Evolutionary conservation across 306 rosid genomes (phyloP).

Genomic region (Prunus campanulata): DNA sequence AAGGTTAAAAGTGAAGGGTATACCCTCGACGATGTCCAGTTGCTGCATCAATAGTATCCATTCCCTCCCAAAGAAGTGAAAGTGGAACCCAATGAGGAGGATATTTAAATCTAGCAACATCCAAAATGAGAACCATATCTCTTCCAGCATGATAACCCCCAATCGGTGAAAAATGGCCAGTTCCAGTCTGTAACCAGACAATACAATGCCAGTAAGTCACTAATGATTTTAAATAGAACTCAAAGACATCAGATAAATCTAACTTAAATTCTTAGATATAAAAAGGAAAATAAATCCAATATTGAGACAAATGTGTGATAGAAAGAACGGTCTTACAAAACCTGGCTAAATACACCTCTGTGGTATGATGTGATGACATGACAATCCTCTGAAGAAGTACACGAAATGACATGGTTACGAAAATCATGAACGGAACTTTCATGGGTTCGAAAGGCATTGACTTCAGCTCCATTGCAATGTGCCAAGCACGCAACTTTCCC

Average conservation of each 20-base stretch:
- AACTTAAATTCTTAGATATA: not conserved
- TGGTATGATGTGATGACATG: slow-evolving; percentile 76
- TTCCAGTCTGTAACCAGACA: slow-evolving; percentile 69
- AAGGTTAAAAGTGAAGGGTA: slow-evolving; percentile 5
- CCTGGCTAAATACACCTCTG: slow-evolving; percentile 70
- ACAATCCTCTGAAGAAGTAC: slow-evolving; percentile 54
- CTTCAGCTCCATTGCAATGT: slow-evolving; percentile 83
- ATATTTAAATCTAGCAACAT: slow-evolving; percentile 92
- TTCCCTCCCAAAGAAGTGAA: slow-evolving; percentile 74
- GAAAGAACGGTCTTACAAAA: slow-evolving; percentile 25
- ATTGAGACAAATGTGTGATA: not conserved
- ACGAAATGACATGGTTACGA: slow-evolving; percentile 47
- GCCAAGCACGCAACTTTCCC: slow-evolving; percentile 94
- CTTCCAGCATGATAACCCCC: slow-evolving; percentile 84
- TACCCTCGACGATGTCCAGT: slow-evolving; percentile 84
- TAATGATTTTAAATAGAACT: not conserved
- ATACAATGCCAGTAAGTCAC: not conserved
- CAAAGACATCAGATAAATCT: not conserved
- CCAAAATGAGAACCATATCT: slow-evolving; percentile 89
- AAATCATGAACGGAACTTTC: slow-evolving; percentile 55
- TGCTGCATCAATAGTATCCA: slow-evolving; percentile 63
- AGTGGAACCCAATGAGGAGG: slow-evolving; percentile 99
- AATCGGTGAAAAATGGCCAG: slow-evolving; percentile 89
- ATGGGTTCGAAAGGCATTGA: slow-evolving; percentile 53
- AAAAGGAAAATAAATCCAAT: not conserved